phyloP scores from a whole-genome alignment of 2,329 filamentous ascomycete genomes.

The Alternaria gaisen region DNA sequence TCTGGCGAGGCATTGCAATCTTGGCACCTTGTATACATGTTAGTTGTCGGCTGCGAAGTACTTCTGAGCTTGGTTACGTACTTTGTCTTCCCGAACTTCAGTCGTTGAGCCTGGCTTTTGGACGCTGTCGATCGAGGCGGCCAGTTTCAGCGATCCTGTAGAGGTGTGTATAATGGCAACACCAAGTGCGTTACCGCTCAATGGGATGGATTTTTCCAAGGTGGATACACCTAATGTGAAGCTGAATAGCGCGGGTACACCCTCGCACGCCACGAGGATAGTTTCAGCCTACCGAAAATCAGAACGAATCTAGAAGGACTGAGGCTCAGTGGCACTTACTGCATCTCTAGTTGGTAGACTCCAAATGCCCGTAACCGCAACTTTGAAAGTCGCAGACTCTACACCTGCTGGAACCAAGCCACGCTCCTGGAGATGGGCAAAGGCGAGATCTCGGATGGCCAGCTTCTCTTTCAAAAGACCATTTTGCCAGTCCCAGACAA shows the following conservation, averaged over 20 bases:
- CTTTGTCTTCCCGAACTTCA: slow-evolving; percentile 43
- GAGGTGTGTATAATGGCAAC: slow-evolving; percentile 46
- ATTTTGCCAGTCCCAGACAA: slow-evolving; percentile 82
- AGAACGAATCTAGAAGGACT: neutral
- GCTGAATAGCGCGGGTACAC: slow-evolving; percentile 69
- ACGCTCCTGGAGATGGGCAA: slow-evolving; percentile 30
- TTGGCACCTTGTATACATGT: slow-evolving; percentile 26
- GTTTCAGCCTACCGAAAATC: slow-evolving; percentile 32
- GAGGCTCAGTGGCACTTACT: slow-evolving; percentile 53
- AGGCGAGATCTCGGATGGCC: slow-evolving; percentile 49
- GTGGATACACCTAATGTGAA: slow-evolving; percentile 62
- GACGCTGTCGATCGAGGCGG: slow-evolving; percentile 64
- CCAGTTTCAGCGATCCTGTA: slow-evolving; percentile 17
- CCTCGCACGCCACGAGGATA: slow-evolving; percentile 55
- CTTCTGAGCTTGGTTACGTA: slow-evolving; percentile 24
- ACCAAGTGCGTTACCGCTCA: slow-evolving; percentile 73
- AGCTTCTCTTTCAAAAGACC: slow-evolving; percentile 64
- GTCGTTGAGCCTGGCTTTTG: slow-evolving; percentile 62
- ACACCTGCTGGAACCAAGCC: slow-evolving; percentile 18
- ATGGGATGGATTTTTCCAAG: slow-evolving; percentile 55
- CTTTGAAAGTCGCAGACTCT: slow-evolving; percentile 38
- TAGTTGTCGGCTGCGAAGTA: slow-evolving; percentile 17
- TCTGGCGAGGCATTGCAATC: slow-evolving; percentile 39
- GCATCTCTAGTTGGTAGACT: slow-evolving; percentile 37
- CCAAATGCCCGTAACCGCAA: slow-evolving; percentile 64